Evolutionary conservation across 108 stramenopile genomes (phyloP), one percentile per base, ranked within the genome.

Genomic region (Skeletonema costatum): DNA sequence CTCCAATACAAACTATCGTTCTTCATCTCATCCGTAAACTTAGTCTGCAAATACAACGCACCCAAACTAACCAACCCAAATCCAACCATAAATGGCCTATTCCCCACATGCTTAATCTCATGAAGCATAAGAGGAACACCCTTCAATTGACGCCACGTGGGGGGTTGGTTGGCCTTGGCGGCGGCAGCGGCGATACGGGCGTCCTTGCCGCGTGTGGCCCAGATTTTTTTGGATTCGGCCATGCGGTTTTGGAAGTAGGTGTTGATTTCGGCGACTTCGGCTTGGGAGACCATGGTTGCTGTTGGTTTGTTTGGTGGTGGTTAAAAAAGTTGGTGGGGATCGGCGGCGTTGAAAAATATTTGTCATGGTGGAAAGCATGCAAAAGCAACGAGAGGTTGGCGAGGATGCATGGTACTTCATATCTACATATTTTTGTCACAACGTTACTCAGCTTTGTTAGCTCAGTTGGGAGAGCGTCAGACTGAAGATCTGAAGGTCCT

Each of bases 81-180:
- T 41, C 94, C 94, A 71, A 88, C 78, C 62, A 87, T 85, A 76
- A 96, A 96, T 10, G 92, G 92, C 60, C 76, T 73, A 78, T 92
- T 92, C 44, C 94, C 94, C 46, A 82, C 67, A 66, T 92, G 90
- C 32, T 76, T 85, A 42, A 91, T 81, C 71, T 96, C 92, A 66
- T 96, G 91, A 44, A 85, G 72, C 62, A 91, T 75, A 32, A 93
- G 78, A 19, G 87, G 72, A 36, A 93, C 61, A 25, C 91, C 94
- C 39, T 76, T 86, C 85, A 96, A 86, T 67, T 93, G 94, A 75
- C 91, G 89, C 94, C 94, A 96, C 17, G 92, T 85, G 65, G 84
- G 84, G 82, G 84, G 80, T 11, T 79, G 82, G 41, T 70, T 11
- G 29, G 92, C 83, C 35, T 86, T 84, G 62, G 82, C 44, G 77